Percentiles rank a stretch among this genome's conserved stretches.
These are phyloP conservation scores for Fagopyrum esculentum DNA, from an alignment of 148 eudicot genomes.

Conservation along the genomic window DNA sequence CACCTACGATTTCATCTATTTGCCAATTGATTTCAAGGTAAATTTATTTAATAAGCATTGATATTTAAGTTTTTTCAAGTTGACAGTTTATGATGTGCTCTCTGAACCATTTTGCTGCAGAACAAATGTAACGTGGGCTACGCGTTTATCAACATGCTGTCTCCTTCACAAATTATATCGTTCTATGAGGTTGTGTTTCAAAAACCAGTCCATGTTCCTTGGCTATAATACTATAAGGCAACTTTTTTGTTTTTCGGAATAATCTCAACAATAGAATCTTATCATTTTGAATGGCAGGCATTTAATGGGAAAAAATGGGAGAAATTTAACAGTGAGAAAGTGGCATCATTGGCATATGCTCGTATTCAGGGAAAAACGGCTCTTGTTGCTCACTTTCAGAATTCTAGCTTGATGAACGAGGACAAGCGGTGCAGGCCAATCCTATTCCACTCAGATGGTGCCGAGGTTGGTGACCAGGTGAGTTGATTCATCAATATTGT, in stretches of 20 bases:
- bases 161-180: slow-evolving; percentile 68
- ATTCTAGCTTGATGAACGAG: slow-evolving; percentile 93
- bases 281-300: slow-evolving; percentile 31
- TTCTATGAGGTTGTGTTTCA: slow-evolving; percentile 56
- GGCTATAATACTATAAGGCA: not conserved
- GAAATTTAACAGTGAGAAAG: slow-evolving; percentile 90
- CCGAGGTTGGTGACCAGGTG: slow-evolving; percentile 64
- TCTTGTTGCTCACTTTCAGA: slow-evolving; percentile 77
- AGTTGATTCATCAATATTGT: slow-evolving; percentile 4
- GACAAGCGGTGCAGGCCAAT: slow-evolving; percentile 90
- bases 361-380: slow-evolving; percentile 84
- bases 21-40: slow-evolving; percentile 97
- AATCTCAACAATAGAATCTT: not conserved
- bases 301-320: slow-evolving; percentile 96
- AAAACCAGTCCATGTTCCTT: not conserved
- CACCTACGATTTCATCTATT: slow-evolving; percentile 81
- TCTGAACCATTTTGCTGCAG: slow-evolving; percentile 38
- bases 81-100: slow-evolving; percentile 7
- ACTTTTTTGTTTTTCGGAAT: no score
- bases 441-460: slow-evolving; percentile 61
- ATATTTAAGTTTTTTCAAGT: not conserved
- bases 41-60: not conserved
- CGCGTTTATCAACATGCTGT: slow-evolving; percentile 89
- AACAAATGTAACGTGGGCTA: slow-evolving; percentile 97
- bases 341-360: slow-evolving; percentile 87